Percentiles rank a stretch among this genome's conserved stretches.
Conservation (phyloP, 257 asterid genomes). For the Capsicum pubescens region DNA sequence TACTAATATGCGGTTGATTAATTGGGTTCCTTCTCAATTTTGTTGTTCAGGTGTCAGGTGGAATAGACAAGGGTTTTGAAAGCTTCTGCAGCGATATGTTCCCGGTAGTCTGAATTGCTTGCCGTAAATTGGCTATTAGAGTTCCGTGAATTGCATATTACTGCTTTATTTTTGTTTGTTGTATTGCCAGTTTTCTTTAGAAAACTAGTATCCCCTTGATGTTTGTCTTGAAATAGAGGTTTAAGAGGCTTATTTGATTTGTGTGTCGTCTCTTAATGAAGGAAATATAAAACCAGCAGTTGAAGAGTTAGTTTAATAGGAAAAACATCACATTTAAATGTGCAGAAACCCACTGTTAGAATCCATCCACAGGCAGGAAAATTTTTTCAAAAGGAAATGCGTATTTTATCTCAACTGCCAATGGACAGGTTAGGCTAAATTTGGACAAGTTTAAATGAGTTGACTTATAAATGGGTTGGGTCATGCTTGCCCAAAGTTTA, state of each 20-base stretch:
- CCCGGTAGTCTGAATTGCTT: constrained; percentile 46
- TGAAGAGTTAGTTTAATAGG: neutral
- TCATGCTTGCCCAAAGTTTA: neutral
- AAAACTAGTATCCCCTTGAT: too few relatives aligned
- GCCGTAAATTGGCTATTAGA: neutral
- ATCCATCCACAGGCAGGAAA: neutral
- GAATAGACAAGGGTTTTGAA: constrained; percentile 53
- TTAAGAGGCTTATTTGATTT: too few relatives aligned
- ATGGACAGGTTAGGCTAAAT: neutral
- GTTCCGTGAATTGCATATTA: neutral
- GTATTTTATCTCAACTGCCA: neutral
- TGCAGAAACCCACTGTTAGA: neutral
- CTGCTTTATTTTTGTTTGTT: neutral
- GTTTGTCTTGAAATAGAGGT: too few relatives aligned
- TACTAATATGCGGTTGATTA: neutral
- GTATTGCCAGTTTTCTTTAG: too few relatives aligned
- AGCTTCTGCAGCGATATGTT: constrained; percentile 70
- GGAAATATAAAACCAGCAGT: neutral
- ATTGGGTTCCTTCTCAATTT: constrained; percentile 23
- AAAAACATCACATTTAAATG: neutral
- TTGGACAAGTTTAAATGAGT: neutral
- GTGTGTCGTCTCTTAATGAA: neutral
- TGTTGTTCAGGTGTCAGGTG: constrained; percentile 52
- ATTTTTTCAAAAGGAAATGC: neutral
- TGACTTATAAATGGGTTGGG: neutral